A percentile compares a stretch with the other conserved stretches of the same genome.
phyloP scores from a whole-genome alignment of 257 asterid species.

The Solanum ossicruentum region DNA sequence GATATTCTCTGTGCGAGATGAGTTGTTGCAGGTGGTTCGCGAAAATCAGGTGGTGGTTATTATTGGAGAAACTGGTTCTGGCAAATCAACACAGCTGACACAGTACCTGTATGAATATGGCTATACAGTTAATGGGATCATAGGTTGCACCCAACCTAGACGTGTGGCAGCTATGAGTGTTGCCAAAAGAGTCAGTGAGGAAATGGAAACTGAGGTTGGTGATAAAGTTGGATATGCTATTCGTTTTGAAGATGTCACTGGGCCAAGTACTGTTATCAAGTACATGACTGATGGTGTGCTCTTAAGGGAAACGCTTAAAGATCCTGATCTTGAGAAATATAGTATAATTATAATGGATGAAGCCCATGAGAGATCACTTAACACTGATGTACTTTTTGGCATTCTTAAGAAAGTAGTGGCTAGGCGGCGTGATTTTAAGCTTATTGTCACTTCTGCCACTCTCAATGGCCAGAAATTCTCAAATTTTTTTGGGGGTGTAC shows the following conservation, averaged over 20 bases:
- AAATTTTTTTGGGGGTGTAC: slow-evolving; percentile 84
- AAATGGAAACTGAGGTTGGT: slow-evolving; percentile 90
- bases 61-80: slow-evolving; percentile 97
- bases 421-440: slow-evolving; percentile 89
- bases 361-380: slow-evolving; percentile 87
- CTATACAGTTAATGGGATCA: slow-evolving; percentile 50
- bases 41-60: slow-evolving; percentile 91
- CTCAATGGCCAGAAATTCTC: slow-evolving; percentile 85
- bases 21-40: slow-evolving; percentile 79
- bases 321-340: slow-evolving; percentile 84
- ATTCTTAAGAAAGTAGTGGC: slow-evolving; percentile 90
- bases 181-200: slow-evolving; percentile 96
- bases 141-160: slow-evolving; percentile 97
- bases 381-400: slow-evolving; percentile 83
- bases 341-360: slow-evolving; percentile 95
- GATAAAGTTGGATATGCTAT: slow-evolving; percentile 90
- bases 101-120: slow-evolving; percentile 89
- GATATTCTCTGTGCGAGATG: slow-evolving; percentile 88
- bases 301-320: slow-evolving; percentile 79
- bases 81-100: slow-evolving; percentile 91
- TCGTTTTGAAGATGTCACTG: slow-evolving; percentile 89
- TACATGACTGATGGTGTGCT: slow-evolving; percentile 99
- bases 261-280: slow-evolving; percentile 81
- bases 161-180: slow-evolving; percentile 99
- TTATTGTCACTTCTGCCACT: slow-evolving; percentile 90